Evolutionary conservation across 116 monocot genomes (phyloP).

Genomic region (Zostera marina): DNA sequence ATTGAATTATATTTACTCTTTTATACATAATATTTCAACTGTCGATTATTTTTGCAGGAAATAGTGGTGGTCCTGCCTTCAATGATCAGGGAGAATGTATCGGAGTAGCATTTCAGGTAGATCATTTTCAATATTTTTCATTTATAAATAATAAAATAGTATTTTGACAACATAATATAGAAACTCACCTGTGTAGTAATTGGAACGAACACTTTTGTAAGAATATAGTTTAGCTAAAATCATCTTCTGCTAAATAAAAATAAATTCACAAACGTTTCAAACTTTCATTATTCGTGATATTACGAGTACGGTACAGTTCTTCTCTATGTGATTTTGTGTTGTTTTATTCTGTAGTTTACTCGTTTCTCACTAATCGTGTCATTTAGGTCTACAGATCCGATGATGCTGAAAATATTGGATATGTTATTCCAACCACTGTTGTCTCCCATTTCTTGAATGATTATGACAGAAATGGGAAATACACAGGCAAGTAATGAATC

Average conservation of each 20-base stretch:
- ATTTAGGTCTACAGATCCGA: constrained; percentile 90
- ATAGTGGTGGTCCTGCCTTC: constrained; percentile 97
- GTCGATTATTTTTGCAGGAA: constrained; percentile 39
- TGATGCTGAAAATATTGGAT: constrained; percentile 98
- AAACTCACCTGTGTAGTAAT: not conserved
- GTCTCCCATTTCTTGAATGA: constrained; percentile 94
- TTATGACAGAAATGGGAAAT: constrained; percentile 83
- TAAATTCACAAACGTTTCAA: not conserved
- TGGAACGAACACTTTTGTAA: not conserved
- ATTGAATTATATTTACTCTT: not conserved
- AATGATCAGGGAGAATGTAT: constrained; percentile 98
- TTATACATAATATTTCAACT: not conserved
- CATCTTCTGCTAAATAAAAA: not conserved
- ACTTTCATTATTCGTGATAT: not conserved
- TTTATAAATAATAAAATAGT: not conserved
- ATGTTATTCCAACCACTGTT: constrained; percentile 94
- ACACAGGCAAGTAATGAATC: constrained; percentile 53
- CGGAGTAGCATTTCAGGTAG: constrained; percentile 99
- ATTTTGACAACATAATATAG: not conserved
- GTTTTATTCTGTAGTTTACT: not conserved
- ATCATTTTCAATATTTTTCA: constrained; percentile 8
- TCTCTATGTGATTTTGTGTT: not conserved
- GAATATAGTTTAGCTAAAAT: too few species aligned
- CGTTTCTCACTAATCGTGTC: constrained; percentile 9
- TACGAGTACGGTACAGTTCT: not conserved